Evolutionary conservation across 2,329 filamentous ascomycete genomes (phyloP).

Genomic region (Talaromyces funiculosus): DNA sequence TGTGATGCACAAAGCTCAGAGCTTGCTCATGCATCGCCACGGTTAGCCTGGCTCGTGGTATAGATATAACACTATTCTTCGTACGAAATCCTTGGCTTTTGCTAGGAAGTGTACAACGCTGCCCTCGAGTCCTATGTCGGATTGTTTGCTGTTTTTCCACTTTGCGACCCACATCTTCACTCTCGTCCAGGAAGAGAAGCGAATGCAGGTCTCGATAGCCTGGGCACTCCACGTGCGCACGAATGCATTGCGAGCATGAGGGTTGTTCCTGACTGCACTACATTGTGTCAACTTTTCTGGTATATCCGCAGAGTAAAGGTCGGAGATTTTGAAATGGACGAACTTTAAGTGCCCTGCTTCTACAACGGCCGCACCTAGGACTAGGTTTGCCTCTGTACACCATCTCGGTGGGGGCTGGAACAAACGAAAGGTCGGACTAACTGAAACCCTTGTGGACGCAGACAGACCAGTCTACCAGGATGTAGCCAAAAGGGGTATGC

Average conservation of each 20-base stretch:
- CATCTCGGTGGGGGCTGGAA: background rate
- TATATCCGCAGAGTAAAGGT: no score
- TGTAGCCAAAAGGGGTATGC: no score
- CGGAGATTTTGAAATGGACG: background rate
- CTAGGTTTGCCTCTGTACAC: conserved; percentile 17
- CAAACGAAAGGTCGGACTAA: no score
- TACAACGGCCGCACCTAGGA: conserved; percentile 14
- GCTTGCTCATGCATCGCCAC: conserved; percentile 9
- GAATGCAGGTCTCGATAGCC: conserved; percentile 13
- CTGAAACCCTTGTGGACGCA: no score
- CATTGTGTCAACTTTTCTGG: no score
- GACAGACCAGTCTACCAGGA: no score
- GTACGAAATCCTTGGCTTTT: no score
- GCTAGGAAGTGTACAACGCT: no score
- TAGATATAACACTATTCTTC: no score
- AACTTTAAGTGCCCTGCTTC: conserved; percentile 15
- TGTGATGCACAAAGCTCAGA: conserved; percentile 7
- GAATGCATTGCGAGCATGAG: conserved; percentile 12
- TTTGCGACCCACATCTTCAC: conserved; percentile 10
- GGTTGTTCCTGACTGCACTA: conserved; percentile 14
- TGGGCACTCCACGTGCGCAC: conserved; percentile 11
- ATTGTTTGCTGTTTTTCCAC: background rate
- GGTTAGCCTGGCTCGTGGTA: no score
- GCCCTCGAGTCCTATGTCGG: no score
- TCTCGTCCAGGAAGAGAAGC: conserved; percentile 10